phyloP scores from a whole-genome alignment of 2,329 filamentous ascomycete genomes.

The Zasmidium cellare region DNA sequence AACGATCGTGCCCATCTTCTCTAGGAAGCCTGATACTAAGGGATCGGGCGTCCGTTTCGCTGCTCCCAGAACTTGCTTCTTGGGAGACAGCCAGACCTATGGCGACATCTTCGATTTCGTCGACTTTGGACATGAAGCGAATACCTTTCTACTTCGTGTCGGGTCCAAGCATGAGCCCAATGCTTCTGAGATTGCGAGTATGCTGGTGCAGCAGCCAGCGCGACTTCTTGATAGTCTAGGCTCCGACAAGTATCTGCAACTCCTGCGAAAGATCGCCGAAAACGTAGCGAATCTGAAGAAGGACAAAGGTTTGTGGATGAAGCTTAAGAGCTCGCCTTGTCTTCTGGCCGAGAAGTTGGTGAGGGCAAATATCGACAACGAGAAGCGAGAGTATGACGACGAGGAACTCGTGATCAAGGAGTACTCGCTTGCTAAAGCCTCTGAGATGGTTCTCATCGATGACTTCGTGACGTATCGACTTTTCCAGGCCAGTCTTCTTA shows the following conservation, averaged over 20 bases:
- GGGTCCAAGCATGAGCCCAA: conserved; percentile 91
- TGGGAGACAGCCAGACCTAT: conserved; percentile 72
- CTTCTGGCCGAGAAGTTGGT: conserved; percentile 82
- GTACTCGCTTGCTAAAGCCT: conserved; percentile 73
- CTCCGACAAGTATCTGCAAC: conserved; percentile 80
- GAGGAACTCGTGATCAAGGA: conserved; percentile 63
- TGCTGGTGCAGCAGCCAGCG: conserved; percentile 81
- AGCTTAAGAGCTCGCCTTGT: conserved; percentile 74
- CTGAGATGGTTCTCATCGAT: conserved; percentile 75
- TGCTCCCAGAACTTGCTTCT: conserved; percentile 73
- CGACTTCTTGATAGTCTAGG: conserved; percentile 78
- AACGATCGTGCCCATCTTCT: conserved; percentile 68
- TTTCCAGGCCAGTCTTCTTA: conserved; percentile 82
- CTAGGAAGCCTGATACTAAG: conserved; percentile 22
- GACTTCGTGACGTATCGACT: conserved; percentile 86
- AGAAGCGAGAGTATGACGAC: conserved; percentile 43
- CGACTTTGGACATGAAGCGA: conserved; percentile 85
- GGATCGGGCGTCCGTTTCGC: conserved; percentile 53
- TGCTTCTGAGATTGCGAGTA: conserved; percentile 77
- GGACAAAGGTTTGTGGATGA: conserved; percentile 74
- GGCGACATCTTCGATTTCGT: conserved; percentile 96
- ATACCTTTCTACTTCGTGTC: conserved; percentile 82
- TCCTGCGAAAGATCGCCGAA: conserved; percentile 79
- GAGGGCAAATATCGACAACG: conserved; percentile 54
- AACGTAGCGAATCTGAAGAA: conserved; percentile 68